A percentile compares a stretch with the other conserved stretches of the same genome.
Evolutionary conservation across 1,284 basidiomycete genomes (phyloP).

Genomic region (Neotropicomus parvogracilis): DNA sequence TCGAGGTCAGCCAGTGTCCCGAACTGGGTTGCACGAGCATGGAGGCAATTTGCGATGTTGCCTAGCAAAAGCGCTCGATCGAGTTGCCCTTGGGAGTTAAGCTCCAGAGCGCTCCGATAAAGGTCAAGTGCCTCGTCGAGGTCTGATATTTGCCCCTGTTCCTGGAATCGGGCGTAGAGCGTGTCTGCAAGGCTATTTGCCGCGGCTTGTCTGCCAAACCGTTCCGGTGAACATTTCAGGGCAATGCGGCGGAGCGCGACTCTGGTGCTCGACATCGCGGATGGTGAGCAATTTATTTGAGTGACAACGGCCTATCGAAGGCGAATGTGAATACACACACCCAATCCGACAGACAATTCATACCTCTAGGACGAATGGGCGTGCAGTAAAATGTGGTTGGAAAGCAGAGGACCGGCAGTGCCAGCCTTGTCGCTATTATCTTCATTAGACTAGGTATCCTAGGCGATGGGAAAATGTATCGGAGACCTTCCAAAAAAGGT

Average conservation of each 20-base stretch:
- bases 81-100: not conserved
- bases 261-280: not conserved
- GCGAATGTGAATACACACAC: not conserved
- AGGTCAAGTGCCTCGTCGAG: no score
- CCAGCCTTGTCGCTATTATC: no score
- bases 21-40: not conserved
- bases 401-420: not conserved
- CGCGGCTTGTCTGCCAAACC: not conserved
- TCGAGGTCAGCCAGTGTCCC: not conserved
- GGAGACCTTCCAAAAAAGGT: constrained; percentile 10
- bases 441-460: no score
- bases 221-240: not conserved
- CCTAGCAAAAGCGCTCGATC: not conserved
- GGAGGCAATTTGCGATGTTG: not conserved
- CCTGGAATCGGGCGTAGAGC: not conserved
- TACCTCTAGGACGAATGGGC: no score
- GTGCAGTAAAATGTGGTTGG: no score
- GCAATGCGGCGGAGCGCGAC: not conserved
- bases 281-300: not conserved
- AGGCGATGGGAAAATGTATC: no score
- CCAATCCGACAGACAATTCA: no score
- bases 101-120: no score
- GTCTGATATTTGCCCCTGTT: no score
- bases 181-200: not conserved
- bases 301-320: not conserved